A percentile compares a stretch with the other conserved stretches of the same genome.
Evolutionary conservation across 2,329 filamentous ascomycete genomes (phyloP).

Genomic region (Colletotrichum musae): DNA sequence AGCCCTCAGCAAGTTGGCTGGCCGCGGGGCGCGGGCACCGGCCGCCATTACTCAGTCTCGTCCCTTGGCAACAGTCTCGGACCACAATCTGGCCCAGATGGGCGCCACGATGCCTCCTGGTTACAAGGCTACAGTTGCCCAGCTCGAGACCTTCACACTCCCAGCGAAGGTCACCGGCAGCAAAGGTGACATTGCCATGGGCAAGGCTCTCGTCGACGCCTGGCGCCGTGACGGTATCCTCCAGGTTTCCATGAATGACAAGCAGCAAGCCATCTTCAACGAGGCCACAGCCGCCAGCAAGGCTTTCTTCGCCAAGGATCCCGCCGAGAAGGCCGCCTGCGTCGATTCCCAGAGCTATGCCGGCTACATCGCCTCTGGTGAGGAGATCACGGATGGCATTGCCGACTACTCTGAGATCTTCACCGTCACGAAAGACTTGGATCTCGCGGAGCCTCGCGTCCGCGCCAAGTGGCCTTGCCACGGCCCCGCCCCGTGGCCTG

Average conservation of each 20-base stretch:
- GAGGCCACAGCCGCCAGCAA: constrained; percentile 54
- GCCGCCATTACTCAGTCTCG: constrained; percentile 13
- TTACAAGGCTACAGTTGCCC: constrained; percentile 36
- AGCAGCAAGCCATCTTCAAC: constrained; percentile 53
- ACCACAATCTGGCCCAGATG: constrained; percentile 33
- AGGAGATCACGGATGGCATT: constrained; percentile 63
- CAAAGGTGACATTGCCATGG: constrained; percentile 53
- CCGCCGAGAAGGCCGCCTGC: constrained; percentile 56
- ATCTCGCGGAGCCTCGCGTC: constrained; percentile 55
- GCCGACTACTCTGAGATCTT: constrained; percentile 68
- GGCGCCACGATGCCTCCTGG: constrained; percentile 36
- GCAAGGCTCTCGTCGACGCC: constrained; percentile 56
- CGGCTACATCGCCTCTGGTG: constrained; percentile 65
- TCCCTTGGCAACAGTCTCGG: constrained; percentile 29
- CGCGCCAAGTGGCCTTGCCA: constrained; percentile 62
- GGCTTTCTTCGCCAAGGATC: constrained; percentile 55
- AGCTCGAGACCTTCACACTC: constrained; percentile 59
- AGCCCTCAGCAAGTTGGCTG: constrained; percentile 22
- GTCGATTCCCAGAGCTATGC: constrained; percentile 62
- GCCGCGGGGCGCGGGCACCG: constrained; percentile 22
- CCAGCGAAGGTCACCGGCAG: constrained; percentile 54
- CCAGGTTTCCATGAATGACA: constrained; percentile 57
- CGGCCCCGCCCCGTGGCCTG: constrained; percentile 64
- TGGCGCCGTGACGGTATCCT: constrained; percentile 63
- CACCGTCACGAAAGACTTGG: constrained; percentile 65